Evolutionary conservation across 441 rosid species (phyloP).

Genomic region (Daphne laureola): DNA sequence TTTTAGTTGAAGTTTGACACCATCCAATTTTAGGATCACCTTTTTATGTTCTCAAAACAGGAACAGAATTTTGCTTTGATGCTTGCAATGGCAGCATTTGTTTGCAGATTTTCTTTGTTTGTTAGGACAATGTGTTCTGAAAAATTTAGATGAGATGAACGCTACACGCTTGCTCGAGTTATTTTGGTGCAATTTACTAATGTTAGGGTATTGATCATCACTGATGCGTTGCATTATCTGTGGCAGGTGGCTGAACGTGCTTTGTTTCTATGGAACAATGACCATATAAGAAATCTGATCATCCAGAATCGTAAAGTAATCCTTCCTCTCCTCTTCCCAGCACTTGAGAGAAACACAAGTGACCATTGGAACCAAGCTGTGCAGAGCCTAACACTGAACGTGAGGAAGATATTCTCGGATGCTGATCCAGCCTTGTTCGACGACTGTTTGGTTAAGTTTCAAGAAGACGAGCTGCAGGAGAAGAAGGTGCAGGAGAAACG

Average conservation of each 20-base stretch:
- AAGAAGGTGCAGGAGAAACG: slow-evolving; percentile 42
- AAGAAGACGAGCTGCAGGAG: slow-evolving; percentile 57
- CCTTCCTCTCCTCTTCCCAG: slow-evolving; percentile 74
- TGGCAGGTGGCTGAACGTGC: slow-evolving; percentile 92
- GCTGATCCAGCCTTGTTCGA: slow-evolving; percentile 62
- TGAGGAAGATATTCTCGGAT: slow-evolving; percentile 67
- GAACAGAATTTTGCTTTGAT: too few relatives aligned
- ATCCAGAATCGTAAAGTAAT: slow-evolving; percentile 55
- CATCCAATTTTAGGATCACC: too few relatives aligned
- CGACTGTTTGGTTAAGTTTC: slow-evolving; percentile 56
- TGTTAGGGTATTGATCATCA: too few relatives aligned
- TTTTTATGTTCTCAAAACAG: too few relatives aligned
- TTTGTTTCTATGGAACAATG: slow-evolving; percentile 89
- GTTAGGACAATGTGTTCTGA: too few relatives aligned
- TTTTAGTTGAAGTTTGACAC: too few relatives aligned
- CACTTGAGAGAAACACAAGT: slow-evolving; percentile 63
- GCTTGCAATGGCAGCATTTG: too few relatives aligned
- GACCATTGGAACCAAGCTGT: slow-evolving; percentile 93
- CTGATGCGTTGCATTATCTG: slow-evolving; percentile 1
- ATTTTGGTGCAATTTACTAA: too few relatives aligned
- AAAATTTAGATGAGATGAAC: too few relatives aligned
- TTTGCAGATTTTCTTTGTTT: too few relatives aligned
- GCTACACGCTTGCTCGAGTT: too few relatives aligned
- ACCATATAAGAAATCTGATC: slow-evolving; percentile 71
- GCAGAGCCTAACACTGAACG: slow-evolving; percentile 76